Conservation (phyloP, 1,284 basidiomycete genomes). For the Tremellales sp. region DNA sequence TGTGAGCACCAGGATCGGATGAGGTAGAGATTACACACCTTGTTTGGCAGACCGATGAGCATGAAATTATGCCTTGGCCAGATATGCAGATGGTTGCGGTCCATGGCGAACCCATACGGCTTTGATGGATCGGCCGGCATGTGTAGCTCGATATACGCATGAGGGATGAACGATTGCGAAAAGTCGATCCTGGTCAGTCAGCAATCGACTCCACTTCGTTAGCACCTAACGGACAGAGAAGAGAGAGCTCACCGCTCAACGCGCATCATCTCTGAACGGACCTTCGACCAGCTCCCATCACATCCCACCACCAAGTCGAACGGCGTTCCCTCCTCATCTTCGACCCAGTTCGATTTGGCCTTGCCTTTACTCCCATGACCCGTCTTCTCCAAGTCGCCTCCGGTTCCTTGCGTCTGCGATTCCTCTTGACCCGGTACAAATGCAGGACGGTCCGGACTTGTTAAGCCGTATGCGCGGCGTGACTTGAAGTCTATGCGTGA, state of each 20-base stretch:
- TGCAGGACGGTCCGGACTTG: slow-evolving; percentile 1
- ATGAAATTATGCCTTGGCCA: slow-evolving; percentile 99
- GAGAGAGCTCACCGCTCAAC: slow-evolving; percentile 65
- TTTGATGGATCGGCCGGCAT: slow-evolving; percentile 73
- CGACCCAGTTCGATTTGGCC: slow-evolving; percentile 37
- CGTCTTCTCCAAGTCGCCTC: slow-evolving; percentile 4
- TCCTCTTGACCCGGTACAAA: slow-evolving; percentile 30
- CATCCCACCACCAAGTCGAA: slow-evolving; percentile 86
- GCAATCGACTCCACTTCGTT: neutral
- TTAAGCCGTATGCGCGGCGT: slow-evolving; percentile 31
- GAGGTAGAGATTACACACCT: slow-evolving; percentile 55
- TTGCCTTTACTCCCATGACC: slow-evolving; percentile 9
- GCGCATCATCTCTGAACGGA: slow-evolving; percentile 83
- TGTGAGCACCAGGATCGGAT: neutral
- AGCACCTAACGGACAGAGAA: neutral
- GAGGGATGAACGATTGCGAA: slow-evolving; percentile 87
- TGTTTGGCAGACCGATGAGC: slow-evolving; percentile 96
- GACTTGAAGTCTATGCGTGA: slow-evolving; percentile 68
- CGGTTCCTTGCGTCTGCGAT: slow-evolving; percentile 43
- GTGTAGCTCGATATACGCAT: slow-evolving; percentile 93
- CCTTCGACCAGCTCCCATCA: slow-evolving; percentile 82
- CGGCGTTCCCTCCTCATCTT: slow-evolving; percentile 49
- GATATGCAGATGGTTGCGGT: slow-evolving; percentile 95
- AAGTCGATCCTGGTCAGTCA: slow-evolving; percentile 75
- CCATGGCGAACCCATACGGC: slow-evolving; percentile 68